Base-by-base conservation (phyloP, 2,329 filamentous ascomycete species). In the Leptographium wingfieldii region DNA sequence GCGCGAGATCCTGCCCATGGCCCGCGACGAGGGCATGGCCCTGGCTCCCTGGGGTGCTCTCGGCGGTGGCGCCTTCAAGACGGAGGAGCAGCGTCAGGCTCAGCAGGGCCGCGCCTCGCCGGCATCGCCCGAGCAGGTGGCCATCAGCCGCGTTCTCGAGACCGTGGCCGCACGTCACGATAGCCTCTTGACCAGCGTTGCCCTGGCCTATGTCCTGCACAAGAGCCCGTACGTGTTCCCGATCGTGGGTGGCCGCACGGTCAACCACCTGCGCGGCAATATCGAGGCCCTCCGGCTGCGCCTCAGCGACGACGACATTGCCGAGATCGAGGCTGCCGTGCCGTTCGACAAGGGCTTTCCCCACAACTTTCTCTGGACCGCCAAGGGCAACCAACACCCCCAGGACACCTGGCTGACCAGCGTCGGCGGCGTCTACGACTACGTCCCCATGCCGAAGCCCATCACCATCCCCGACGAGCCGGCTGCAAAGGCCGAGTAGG, bases 141-240 rank as follows among this genome's bases (percentile, higher is more conserved):
- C 73, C 64, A 68, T 79, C 63, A 77, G 74, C 63, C 66, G 71
- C 57, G 73, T 71, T 14, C 70, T 80, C 40, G 75, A 79, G 76
- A 76, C 70, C 33, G 77, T 87, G 54, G 76, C 77, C 55, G 64
- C 66, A 29, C 72, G 72, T 61, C 76, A 76, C 64, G 69, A 70
- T 62, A 76, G 73, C 2, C 65, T 69, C 58, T 71, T 78, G 63
- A 78, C 76, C 19, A 76, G 74, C 62, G 69, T 80, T 60, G 87
- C 87, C 10, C 72, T 91, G 29, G 87, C 87, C 2, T 91, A 91
- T 67, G 83, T 90, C 16, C 80, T 88, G 77, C 79, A 83, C 64
- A 90, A 90, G 73, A 75, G 84, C 0, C 81, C 85, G 0, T 83
- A 88, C 66, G 84, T 90, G 14, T 89, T 88, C 67, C 88, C 88